Base-by-base conservation (phyloP, 768 basidiomycete genomes). In the Phylloporus sp. region DNA sequence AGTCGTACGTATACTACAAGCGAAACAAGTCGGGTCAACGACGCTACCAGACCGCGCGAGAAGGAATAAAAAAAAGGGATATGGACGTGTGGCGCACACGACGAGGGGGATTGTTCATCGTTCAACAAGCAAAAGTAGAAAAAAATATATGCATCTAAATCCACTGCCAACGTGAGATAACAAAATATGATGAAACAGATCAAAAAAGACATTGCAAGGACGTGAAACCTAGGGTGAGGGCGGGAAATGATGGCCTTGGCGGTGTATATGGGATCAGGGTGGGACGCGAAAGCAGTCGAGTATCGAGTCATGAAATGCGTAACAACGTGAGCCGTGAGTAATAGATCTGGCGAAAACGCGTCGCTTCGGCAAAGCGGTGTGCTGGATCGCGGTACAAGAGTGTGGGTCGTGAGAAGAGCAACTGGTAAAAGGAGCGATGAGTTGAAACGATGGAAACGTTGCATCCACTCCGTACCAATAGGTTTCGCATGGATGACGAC, bases 331-430 rank as follows among this genome's bases (percentile, higher is more conserved):
- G 28, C 1, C 17, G 31, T 26, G 36, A 46, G 43, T 20, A 31
- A 46, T 58, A 50, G 38, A 42, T 34, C 34, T 34, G 42, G 59
- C 23, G 49, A 46, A 39, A 50, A 48, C 48, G n/a, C n/a, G 41
- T 48, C 44, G 39, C 24, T 44, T 54, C n/a, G 45, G 58, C 46
- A 38, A 40, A 32, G 48, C 44, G 47, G 44, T 26, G 28, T 45
- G 42, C 27, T 46, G 28, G 35, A 45, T 44, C 32, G 38, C n/a
- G n/a, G n/a, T n/a, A n/a, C 49, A 39, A 26, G 39, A 23, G 14
- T n/a, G 31, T 41, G 43, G 27, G 22, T 21, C 24, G 35, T 42
- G 37, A 21, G 26, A 46, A 46, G 28, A 6, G 15, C n/a, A 53
- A 24, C 18, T 21, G 31, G 50, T 44, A 20, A 35, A 41, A 29